Conservation (phyloP, 768 basidiomycete species). For the Clitopilus passeckerianus region DNA sequence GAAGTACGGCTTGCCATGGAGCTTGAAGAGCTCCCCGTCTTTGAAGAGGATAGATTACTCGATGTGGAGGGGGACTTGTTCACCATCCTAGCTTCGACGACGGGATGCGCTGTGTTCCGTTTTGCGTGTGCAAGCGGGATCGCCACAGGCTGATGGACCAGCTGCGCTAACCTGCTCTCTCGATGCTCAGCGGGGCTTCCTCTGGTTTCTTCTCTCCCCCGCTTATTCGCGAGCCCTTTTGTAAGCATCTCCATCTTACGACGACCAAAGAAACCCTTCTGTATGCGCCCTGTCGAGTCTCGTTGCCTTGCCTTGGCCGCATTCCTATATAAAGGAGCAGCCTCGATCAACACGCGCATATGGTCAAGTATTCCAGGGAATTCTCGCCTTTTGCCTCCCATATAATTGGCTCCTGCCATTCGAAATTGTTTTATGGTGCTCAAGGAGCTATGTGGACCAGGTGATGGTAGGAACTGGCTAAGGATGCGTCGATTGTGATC, state of each 20-base stretch:
- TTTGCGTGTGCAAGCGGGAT: conserved; percentile 18
- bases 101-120: neutral
- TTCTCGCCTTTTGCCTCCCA: conserved; percentile 64
- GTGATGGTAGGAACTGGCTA: too few relatives aligned
- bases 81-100: neutral
- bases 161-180: too few relatives aligned
- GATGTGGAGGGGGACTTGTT: conserved; percentile 10
- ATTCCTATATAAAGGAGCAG: conserved; percentile 38
- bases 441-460: too few relatives aligned
- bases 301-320: conserved; percentile 51
- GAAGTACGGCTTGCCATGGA: conserved; percentile 11
- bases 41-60: neutral
- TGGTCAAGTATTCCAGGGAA: neutral
- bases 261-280: conserved; percentile 58
- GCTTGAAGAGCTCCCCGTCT: conserved; percentile 10
- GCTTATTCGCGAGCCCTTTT: conserved; percentile 27
- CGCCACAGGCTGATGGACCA: neutral
- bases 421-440: too few relatives aligned
- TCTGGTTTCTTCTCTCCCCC: neutral
- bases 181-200: too few relatives aligned
- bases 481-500: too few relatives aligned
- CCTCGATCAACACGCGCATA: neutral
- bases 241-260: conserved; percentile 52
- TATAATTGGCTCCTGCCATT: conserved; percentile 72
- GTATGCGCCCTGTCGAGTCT: conserved; percentile 48